Base-by-base conservation (phyloP, 306 rosid genomes). In the Oxytropis ochrocephala region DNA sequence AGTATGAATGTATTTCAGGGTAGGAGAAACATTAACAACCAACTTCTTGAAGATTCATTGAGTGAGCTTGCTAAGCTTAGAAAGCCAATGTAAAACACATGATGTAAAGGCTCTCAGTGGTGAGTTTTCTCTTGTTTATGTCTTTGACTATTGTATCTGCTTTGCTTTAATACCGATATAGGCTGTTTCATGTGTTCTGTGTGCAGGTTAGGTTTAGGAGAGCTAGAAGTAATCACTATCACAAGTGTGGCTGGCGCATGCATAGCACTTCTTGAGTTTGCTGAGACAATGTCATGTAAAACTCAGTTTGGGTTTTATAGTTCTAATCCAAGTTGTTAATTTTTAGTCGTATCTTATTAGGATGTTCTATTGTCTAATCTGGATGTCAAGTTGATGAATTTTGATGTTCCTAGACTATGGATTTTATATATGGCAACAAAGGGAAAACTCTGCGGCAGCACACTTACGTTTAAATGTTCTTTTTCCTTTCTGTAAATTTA, bases 51-150 rank as follows among this genome's bases (percentile, higher is more conserved):
- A 50, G 81, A 76, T 30, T 82, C 82, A 21, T 33, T 88, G 68
- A 76, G 61, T 7, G 90, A 88, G 77, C 92, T 93, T 58, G 74
- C 81, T 1, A 85, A 79, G 81, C 67, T 85, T 48, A 93, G 79
- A 72, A 63, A 38, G 68, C 19, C 75, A 1, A 54, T 69, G 24
- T 81, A 65, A 77, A 74, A 69, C 67, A 16, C 21, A 2, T 36
- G 36, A 60, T 62, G 67, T 19, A 57, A 67, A 72, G 65, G 78
- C 60, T 71, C 60, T 71, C n/a, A 8, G 71, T 29, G 65, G 82
- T 79, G 64, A 84, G 75, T 14, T 73, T 53, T 66, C 70, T 62
- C 17, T 44, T 78, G 8, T 24, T 63, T 52, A 63, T 56, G 68
- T 58, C 64, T 56, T 35, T 44, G 48, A 24, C 32, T 16, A 51